Percentiles rank a stretch among this genome's conserved stretches.
These are phyloP conservation scores for Echites panduratus DNA, from an alignment of 257 asterid genomes.

Conservation along the genomic window DNA sequence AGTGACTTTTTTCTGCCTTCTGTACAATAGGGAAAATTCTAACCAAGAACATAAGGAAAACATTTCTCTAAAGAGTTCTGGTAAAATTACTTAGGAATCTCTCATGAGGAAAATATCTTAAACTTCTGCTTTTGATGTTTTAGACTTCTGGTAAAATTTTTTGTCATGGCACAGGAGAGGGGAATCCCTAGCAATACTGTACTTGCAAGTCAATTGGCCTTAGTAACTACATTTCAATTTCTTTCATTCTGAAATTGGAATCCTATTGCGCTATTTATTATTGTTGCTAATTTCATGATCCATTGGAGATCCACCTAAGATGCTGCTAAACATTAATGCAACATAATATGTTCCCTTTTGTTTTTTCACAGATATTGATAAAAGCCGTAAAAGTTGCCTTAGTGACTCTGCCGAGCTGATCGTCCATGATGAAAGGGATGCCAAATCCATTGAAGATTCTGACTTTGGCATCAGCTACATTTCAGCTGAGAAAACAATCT, in stretches of 20 bases:
- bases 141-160: too few species aligned
- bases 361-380: conserved; percentile 35
- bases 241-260: not conserved
- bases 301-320: not conserved
- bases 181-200: not conserved
- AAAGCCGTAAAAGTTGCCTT: conserved; percentile 16
- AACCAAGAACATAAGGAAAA: too few species aligned
- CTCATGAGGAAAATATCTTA: not conserved
- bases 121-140: not conserved
- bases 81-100: not conserved
- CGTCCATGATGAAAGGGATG: conserved; percentile 14
- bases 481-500: conserved; percentile 17
- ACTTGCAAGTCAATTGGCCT: not conserved
- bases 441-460: conserved; percentile 14
- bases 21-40: not conserved
- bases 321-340: not conserved
- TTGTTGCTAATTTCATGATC: too few species aligned
- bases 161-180: not conserved
- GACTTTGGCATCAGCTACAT: not conserved
- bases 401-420: conserved; percentile 18
- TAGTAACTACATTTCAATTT: not conserved
- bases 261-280: not conserved
- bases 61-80: not conserved
- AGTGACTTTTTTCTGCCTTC: not conserved
- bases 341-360: conserved; percentile 12